Conservation (phyloP, 495 filamentous ascomycete genomes). For the Aspergillus indologenus region DNA sequence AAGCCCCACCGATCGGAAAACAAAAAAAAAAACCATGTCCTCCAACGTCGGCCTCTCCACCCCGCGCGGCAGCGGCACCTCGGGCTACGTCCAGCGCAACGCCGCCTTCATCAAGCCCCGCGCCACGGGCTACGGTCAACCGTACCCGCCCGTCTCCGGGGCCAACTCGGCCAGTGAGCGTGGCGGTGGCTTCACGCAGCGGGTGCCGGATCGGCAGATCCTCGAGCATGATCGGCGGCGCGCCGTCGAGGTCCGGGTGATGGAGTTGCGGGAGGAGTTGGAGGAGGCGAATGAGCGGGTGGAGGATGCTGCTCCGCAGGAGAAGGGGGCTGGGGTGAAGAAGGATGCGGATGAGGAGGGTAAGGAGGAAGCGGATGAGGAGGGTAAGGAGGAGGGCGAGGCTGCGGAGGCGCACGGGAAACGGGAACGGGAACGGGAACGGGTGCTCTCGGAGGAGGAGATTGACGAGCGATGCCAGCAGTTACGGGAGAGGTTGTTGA, state of each 20-base stretch:
- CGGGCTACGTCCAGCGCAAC: constrained; percentile 96
- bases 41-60: constrained; percentile 97
- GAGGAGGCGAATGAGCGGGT: constrained; percentile 73
- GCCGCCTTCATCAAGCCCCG: constrained; percentile 81
- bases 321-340: constrained; percentile 31
- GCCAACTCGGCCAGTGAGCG: constrained; percentile 32
- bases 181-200: constrained; percentile 67
- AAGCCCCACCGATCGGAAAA: no score
- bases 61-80: constrained; percentile 91
- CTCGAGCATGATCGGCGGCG: constrained; percentile 89
- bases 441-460: constrained; percentile 18
- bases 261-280: constrained; percentile 81
- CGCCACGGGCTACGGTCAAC: constrained; percentile 47
- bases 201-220: constrained; percentile 86
- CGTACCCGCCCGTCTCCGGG: constrained; percentile 47
- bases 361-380: constrained; percentile 57
- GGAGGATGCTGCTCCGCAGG: constrained; percentile 25
- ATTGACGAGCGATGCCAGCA: constrained; percentile 31
- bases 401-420: background rate
- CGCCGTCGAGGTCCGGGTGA: constrained; percentile 85
- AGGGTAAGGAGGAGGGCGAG: constrained; percentile 42
- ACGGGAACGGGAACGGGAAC: constrained; percentile 17
- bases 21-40: constrained; percentile 60
- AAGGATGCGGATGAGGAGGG: constrained; percentile 71
- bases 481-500: constrained; percentile 23